A percentile compares a stretch with the other conserved stretches of the same genome.
Evolutionary conservation across 2,329 filamentous ascomycete genomes (phyloP).

Genomic region (Talaromyces marneffei): DNA sequence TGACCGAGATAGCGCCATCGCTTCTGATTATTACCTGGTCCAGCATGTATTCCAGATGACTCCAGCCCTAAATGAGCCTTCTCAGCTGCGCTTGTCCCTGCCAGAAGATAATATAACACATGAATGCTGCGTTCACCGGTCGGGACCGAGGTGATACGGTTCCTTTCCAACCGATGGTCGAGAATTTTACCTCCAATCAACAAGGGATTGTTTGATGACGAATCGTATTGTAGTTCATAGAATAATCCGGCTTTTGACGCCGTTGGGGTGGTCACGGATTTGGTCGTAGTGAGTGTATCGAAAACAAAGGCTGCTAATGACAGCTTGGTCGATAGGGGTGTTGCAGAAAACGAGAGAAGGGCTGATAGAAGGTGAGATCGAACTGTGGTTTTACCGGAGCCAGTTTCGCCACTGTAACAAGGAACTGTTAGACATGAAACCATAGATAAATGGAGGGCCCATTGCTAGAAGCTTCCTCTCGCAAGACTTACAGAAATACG

Average conservation of each 20-base stretch:
- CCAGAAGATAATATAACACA: constrained; percentile 87
- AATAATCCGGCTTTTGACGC: constrained; percentile 94
- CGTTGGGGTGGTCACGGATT: constrained; percentile 89
- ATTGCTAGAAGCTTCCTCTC: neutral
- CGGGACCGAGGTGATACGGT: constrained; percentile 82
- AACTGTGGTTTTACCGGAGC: constrained; percentile 91
- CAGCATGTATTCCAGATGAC: constrained; percentile 33
- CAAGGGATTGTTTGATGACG: constrained; percentile 74
- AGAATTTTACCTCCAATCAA: constrained; percentile 91
- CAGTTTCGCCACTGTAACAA: constrained; percentile 76
- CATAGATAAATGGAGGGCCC: neutral
- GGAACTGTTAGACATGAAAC: constrained; percentile 23
- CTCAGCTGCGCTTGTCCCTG: constrained; percentile 84
- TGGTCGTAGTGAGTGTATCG: constrained; percentile 92
- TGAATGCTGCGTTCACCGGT: constrained; percentile 97
- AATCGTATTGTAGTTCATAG: constrained; percentile 94
- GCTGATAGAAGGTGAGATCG: constrained; percentile 82
- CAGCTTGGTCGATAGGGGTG: constrained; percentile 85
- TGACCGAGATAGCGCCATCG: constrained; percentile 96
- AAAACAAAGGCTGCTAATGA: constrained; percentile 94
- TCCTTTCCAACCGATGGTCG: constrained; percentile 87
- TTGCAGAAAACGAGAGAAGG: constrained; percentile 82
- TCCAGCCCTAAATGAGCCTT: constrained; percentile 75
- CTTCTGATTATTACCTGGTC: constrained; percentile 55
- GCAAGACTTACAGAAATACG: constrained; percentile 72